A percentile compares a stretch with the other conserved stretches of the same genome.
Evolutionary conservation across 164 flowering plant species (phyloP).

Genomic region (Vitis riparia): DNA sequence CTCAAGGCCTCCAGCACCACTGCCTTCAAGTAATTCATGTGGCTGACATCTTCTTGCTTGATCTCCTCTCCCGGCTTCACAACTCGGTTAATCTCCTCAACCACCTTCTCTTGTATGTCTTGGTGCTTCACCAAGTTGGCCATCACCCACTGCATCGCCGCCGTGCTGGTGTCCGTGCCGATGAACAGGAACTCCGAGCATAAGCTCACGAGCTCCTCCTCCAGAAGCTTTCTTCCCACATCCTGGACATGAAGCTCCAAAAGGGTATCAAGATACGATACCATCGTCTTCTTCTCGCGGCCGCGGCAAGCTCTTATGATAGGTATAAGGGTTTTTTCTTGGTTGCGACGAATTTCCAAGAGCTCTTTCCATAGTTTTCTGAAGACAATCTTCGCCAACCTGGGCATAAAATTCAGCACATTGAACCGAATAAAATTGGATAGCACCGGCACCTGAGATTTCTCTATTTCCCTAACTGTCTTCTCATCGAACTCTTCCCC

Average conservation of each 20-base stretch:
- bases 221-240: constrained; percentile 27
- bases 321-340: constrained; percentile 19
- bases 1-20: too few species aligned
- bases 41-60: too few species aligned
- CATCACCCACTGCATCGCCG: constrained; percentile 34
- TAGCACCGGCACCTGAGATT: constrained; percentile 8
- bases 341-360: constrained; percentile 13
- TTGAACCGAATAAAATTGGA: not conserved
- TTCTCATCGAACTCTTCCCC: constrained; percentile 39
- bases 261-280: constrained; percentile 31
- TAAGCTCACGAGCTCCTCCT: constrained; percentile 30
- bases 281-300: too few species aligned
- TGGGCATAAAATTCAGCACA: constrained; percentile 30
- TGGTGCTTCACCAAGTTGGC: constrained; percentile 30
- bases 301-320: constrained; percentile 10
- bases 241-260: constrained; percentile 25
- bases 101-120: constrained; percentile 12
- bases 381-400: constrained; percentile 24
- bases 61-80: too few species aligned
- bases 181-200: constrained; percentile 36
- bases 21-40: too few species aligned
- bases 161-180: constrained; percentile 38
- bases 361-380: constrained; percentile 24
- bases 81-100: too few species aligned
- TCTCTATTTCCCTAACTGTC: constrained; percentile 22